Base-by-base conservation (phyloP, 768 basidiomycete species). In the Dioszegia crocea region DNA sequence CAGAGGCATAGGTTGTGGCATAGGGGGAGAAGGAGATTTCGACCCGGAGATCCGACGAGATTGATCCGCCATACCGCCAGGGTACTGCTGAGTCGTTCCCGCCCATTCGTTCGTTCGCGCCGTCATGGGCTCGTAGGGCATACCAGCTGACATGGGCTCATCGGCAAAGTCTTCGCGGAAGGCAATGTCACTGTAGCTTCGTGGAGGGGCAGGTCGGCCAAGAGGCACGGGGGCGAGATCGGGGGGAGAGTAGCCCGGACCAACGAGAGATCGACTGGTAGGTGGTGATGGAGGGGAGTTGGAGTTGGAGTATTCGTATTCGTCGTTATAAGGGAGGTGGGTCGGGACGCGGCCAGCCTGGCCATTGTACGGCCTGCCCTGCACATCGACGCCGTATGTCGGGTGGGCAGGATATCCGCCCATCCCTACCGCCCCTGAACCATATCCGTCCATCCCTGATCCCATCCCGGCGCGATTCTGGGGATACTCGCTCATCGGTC, bases 111-210 rank as follows among this genome's bases (percentile, higher is more conserved):
- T 57, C 10, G 51, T 58, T 17, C 24, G 30, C 8, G 60, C 64
- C 12, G 57, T 65, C 24, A 29, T 48, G n/a, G 65, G 65, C 17
- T 58, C 59, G 43, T 62, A 62, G 27, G 33, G 40, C 44, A 43
- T 21, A 33, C 36, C 43, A 27, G 50, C 50, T 26, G 27, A 43
- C 41, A 51, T 30, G 24, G 59, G 60, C 29, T 55, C 56, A 38
- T 73, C 71, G 24, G 65, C 69, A 59, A 63, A 73, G 47, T 66
- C 71, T 51, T 73, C 71, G 23, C 54, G 48, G 12, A 52, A 51
- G 11, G 61, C 59, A 11, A 73, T 54, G 23, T 68, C 68, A 33
- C 48, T 51, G 11, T 55, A 46, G 10, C 65, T 65, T 2, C 43
- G 36, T 1, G 71, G 71, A 3, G 63, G 57, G 2, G 60, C 60